Conservation (phyloP, 345 rosid genomes). For the Lenwebbia sp. region DNA sequence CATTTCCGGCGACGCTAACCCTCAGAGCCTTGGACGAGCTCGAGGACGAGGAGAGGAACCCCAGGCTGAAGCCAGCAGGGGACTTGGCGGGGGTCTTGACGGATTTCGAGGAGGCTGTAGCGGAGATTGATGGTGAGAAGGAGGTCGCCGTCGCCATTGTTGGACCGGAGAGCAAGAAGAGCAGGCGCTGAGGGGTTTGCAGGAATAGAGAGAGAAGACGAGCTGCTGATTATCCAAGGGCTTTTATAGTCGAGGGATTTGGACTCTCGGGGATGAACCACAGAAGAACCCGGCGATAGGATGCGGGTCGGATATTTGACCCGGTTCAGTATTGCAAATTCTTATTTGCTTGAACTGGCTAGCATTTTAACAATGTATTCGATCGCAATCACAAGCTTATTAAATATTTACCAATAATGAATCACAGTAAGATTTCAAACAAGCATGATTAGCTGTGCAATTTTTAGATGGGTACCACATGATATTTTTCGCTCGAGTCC, state of each 20-base stretch:
- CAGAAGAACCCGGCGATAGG: not conserved
- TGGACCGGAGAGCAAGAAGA: not conserved
- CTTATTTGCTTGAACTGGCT: not conserved
- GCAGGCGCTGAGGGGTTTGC: not conserved
- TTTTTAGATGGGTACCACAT: fast-evolving
- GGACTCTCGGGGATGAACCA: not conserved
- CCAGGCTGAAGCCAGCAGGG: constrained; percentile 7
- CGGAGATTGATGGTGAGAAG: constrained; percentile 24
- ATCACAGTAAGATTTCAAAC: not conserved
- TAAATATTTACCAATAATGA: too few relatives aligned
- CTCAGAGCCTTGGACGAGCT: constrained; percentile 21
- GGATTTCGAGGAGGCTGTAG: constrained; percentile 14
- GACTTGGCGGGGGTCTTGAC: constrained; percentile 2
- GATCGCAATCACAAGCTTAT: not conserved
- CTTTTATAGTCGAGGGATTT: not conserved
- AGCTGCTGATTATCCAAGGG: fast-evolving
- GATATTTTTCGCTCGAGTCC: not conserved
- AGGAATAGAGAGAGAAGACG: not conserved
- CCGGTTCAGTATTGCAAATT: not conserved
- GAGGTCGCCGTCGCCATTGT: constrained; percentile 37
- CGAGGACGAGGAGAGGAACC: constrained; percentile 30
- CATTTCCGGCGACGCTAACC: constrained; percentile 16
- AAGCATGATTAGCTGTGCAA: not conserved
- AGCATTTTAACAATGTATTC: not conserved
- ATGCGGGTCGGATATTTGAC: not conserved